These are phyloP conservation scores for Boletus reticuloceps DNA, from an alignment of 768 basidiomycete species.

Conservation along the genomic window DNA sequence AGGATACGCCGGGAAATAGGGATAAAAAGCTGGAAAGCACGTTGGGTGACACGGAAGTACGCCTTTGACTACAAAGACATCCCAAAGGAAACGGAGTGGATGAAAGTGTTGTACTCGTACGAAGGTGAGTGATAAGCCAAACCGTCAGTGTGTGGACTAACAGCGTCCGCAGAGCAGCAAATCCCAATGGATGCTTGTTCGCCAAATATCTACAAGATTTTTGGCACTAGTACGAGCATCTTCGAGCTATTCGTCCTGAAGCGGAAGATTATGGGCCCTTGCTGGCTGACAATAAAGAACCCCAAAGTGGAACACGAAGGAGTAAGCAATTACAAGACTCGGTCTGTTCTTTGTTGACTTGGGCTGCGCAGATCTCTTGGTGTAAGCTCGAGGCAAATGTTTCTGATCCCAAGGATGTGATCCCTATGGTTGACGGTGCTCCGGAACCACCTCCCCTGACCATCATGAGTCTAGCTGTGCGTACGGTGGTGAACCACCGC, in stretches of 20 bases:
- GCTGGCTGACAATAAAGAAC: conserved; percentile 88
- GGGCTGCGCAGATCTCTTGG: conserved; percentile 79
- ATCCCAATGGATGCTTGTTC: conserved; percentile 73
- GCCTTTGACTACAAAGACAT: conserved; percentile 80
- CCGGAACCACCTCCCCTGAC: conserved; percentile 83
- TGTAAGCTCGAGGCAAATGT: conserved; percentile 90
- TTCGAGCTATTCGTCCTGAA: conserved; percentile 94
- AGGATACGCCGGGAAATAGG: conserved; percentile 66
- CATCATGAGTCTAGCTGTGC: conserved; percentile 82
- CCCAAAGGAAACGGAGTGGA: conserved; percentile 81
- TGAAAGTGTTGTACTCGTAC: conserved; percentile 92
- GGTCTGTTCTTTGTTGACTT: not conserved
- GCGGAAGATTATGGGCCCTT: conserved; percentile 98
- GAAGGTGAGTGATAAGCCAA: conserved; percentile 51
- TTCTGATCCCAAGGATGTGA: conserved; percentile 83
- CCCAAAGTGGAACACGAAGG: conserved; percentile 75
- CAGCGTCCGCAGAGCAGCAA: conserved; percentile 30
- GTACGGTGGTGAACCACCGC: conserved; percentile 91
- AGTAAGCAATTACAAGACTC: conserved; percentile 42
- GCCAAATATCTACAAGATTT: conserved; percentile 81
- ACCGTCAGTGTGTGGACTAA: not conserved
- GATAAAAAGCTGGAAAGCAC: conserved; percentile 75
- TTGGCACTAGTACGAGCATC: conserved; percentile 89
- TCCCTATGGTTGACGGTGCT: conserved; percentile 76
- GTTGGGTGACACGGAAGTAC: conserved; percentile 87